phyloP scores from a whole-genome alignment of 345 rosid species.

The Luvunga scandens region DNA sequence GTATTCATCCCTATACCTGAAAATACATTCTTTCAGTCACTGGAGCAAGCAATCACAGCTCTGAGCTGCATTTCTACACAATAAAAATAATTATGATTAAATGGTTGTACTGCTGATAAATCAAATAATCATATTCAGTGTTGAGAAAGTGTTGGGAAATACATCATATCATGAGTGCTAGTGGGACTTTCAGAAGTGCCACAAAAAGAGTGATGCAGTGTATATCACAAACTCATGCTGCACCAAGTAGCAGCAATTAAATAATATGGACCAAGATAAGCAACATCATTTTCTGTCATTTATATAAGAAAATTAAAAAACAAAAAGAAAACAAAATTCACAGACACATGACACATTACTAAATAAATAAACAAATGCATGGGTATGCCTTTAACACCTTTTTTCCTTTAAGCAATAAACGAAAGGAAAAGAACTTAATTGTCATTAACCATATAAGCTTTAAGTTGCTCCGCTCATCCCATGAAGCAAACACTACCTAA shows the following conservation, averaged over 20 bases:
- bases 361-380: background rate
- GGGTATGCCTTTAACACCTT: background rate
- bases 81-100: background rate
- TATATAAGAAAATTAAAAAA: no score
- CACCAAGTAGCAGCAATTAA: background rate
- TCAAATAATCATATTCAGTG: background rate
- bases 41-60: background rate
- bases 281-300: background rate
- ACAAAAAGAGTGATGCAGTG: background rate
- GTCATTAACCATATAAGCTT: background rate
- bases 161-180: background rate
- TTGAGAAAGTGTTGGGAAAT: background rate
- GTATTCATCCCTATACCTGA: constrained; percentile 47
- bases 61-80: background rate
- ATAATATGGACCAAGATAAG: background rate
- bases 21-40: constrained; percentile 11
- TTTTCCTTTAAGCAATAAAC: background rate
- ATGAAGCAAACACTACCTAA: background rate
- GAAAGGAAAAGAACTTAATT: background rate
- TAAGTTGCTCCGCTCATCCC: background rate
- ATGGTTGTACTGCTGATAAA: background rate
- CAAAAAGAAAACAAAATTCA: background rate
- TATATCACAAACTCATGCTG: background rate
- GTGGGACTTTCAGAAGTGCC: background rate
- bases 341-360: background rate